Base-by-base conservation (phyloP, 495 filamentous ascomycete species). In the Hypoxylon crocopeplum region DNA sequence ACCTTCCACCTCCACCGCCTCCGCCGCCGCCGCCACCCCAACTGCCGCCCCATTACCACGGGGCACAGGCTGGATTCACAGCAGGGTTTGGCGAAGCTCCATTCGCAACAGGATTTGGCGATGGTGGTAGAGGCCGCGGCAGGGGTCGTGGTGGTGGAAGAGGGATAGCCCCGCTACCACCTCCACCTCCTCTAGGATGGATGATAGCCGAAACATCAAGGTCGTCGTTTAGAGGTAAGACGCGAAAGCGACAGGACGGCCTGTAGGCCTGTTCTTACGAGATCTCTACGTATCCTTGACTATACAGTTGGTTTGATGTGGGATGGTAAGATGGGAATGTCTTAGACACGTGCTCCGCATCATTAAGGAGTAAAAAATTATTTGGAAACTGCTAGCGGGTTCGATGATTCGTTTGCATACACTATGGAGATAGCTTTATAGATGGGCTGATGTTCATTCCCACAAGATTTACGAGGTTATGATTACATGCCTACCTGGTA, bases 201-300 rank as follows among this genome's bases (percentile, higher is more conserved):
- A 32, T 34, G 1, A 5, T 16, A 4, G 7, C 25, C 20, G 51
- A 51, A 24, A 15, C 30, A 2, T 25, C 44, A 30, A 62, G 50
- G 32, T 46, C 58, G 21, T n/a, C n/a, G n/a, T n/a, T n/a, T n/a
- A 62, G 38, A 50, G 58, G 58, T 6, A 62, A 62, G 51, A 62
- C 58, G 32, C 33, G 58, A 30, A 62, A 56, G 37, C 27, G 50
- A 33, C 45, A 33, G 29, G 44, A 62, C 1, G 58, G 58, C 16
- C 42, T 22, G 3, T 59, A 50, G 21, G 6, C 30, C 15, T 11
- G 7, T 47, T 34, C 29, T 7, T 3, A n/a, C 13, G 19, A 7
- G 15, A 13, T 17, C n/a, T 3, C 4, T 27, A 27, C 24, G 24
- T 27, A 27, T n/a, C n/a, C 5, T 39, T 29, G 12, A 25, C 15